Conservation (phyloP, 148 eudicot species). For the Nyssa sinensis region DNA sequence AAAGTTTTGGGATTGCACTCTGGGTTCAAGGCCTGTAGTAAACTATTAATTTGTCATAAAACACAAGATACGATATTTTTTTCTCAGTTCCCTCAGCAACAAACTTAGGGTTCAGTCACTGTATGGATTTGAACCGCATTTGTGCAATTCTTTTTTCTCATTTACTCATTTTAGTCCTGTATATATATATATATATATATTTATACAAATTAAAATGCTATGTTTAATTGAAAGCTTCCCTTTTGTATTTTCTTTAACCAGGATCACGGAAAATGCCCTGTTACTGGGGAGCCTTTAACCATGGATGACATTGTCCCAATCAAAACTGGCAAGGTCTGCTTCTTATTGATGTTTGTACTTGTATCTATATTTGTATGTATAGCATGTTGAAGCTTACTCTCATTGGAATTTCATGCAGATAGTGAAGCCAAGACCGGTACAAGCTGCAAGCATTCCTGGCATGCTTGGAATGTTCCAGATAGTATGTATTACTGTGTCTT, state of each 20-base stretch:
- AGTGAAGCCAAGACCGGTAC: slow-evolving; percentile 93
- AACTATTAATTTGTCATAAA: too few species aligned
- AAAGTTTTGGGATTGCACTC: too few species aligned
- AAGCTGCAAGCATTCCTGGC: slow-evolving; percentile 96
- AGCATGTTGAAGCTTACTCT: slow-evolving; percentile 9
- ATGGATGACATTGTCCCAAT: slow-evolving; percentile 77
- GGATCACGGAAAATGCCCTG: slow-evolving; percentile 94
- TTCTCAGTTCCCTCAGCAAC: too few species aligned
- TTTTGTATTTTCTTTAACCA: slow-evolving; percentile 17
- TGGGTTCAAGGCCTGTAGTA: too few species aligned
- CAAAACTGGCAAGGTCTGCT: slow-evolving; percentile 81
- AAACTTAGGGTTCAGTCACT: neutral
- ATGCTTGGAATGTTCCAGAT: slow-evolving; percentile 98
- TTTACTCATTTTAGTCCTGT: neutral
- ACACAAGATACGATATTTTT: too few species aligned
- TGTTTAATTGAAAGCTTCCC: neutral
- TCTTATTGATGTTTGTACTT: slow-evolving; percentile 3
- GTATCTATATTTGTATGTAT: neutral
- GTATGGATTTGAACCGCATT: neutral
- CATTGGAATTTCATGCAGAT: slow-evolving; percentile 49
- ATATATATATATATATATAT: too few species aligned
- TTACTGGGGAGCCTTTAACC: slow-evolving; percentile 80
- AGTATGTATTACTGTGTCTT: slow-evolving; percentile 42
- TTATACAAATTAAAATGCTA: neutral
- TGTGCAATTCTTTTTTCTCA: neutral